These are phyloP conservation scores for Eragrostis curvula DNA, from an alignment of 176 grass and related monocot genomes.

Conservation along the genomic window DNA sequence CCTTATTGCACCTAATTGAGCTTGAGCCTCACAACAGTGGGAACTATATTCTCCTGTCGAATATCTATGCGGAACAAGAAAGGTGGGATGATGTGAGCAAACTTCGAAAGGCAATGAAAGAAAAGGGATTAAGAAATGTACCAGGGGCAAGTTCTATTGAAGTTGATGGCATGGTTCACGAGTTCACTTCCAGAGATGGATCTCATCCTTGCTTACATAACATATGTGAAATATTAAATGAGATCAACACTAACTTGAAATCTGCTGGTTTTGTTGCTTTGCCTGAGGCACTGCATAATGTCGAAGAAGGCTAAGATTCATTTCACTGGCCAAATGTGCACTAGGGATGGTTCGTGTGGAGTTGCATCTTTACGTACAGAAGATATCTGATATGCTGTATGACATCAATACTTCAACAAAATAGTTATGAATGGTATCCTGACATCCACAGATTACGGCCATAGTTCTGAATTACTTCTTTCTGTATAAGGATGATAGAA, in stretches of 20 bases:
- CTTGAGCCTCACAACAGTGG: slow-evolving; percentile 77
- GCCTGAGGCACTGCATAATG: slow-evolving; percentile 33
- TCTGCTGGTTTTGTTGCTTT: slow-evolving; percentile 42
- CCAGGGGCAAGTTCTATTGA: slow-evolving; percentile 84
- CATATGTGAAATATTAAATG: slow-evolving; percentile 59
- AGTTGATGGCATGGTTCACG: slow-evolving; percentile 70
- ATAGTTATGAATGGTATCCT: slow-evolving; percentile 19
- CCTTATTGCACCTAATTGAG: slow-evolving; percentile 71
- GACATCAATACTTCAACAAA: slow-evolving; percentile 15
- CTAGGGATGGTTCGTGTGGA: slow-evolving; percentile 39
- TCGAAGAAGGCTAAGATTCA: slow-evolving; percentile 48
- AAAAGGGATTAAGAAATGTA: slow-evolving; percentile 64
- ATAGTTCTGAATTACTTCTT: slow-evolving; percentile 16
- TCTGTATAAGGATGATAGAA: slow-evolving; percentile 25
- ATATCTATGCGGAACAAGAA: slow-evolving; percentile 72
- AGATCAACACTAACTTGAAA: slow-evolving; percentile 60
- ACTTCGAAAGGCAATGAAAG: slow-evolving; percentile 71
- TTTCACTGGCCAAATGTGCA: background rate
- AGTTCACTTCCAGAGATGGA: slow-evolving; percentile 82
- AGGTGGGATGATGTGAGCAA: slow-evolving; percentile 72
- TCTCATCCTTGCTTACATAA: slow-evolving; percentile 73
- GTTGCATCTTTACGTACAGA: slow-evolving; percentile 40
- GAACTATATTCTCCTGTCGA: slow-evolving; percentile 79
- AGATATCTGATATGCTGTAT: slow-evolving; percentile 45
- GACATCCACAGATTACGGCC: slow-evolving; percentile 32